A percentile compares a stretch with the other conserved stretches of the same genome.
Conservation (phyloP, 1,139 yeast genomes). For the Hansenula sp. region DNA sequence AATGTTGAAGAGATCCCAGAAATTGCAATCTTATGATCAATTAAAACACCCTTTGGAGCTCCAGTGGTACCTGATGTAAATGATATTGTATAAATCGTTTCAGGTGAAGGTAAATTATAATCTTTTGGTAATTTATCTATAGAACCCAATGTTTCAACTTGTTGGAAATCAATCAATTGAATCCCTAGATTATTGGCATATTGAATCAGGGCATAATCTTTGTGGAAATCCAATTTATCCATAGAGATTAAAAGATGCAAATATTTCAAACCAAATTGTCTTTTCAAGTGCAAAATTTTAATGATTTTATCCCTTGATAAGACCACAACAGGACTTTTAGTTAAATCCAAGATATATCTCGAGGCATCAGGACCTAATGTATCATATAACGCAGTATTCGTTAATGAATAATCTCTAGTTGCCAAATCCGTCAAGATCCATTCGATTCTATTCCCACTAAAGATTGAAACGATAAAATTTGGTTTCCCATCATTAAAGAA, state of each 20-base stretch:
- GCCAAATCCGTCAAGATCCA: constrained; percentile 63
- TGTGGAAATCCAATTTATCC: constrained; percentile 35
- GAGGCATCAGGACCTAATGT: constrained; percentile 60
- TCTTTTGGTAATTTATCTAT: constrained; percentile 34
- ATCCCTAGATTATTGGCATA: constrained; percentile 26
- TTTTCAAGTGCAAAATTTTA: constrained; percentile 32
- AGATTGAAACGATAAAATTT: constrained; percentile 47
- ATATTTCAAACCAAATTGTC: constrained; percentile 14
- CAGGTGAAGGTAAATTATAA: constrained; percentile 42
- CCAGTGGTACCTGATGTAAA: constrained; percentile 42
- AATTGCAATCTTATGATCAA: constrained; percentile 32
- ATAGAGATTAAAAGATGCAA: constrained; percentile 31
- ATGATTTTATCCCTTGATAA: constrained; percentile 44
- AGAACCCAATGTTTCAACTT: constrained; percentile 45
- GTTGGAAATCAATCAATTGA: constrained; percentile 35
- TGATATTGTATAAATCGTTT: constrained; percentile 50
- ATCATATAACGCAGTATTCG: constrained; percentile 58
- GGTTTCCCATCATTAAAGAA: constrained; percentile 12
- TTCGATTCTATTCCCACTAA: constrained; percentile 51
- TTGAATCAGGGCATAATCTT: constrained; percentile 9
- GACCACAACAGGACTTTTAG: constrained; percentile 54
- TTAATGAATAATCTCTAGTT: constrained; percentile 44
- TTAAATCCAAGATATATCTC: constrained; percentile 49
- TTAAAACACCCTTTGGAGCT: constrained; percentile 37
- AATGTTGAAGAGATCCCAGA: constrained; percentile 23